phyloP scores from a whole-genome alignment of 441 rosid species.

The Lagerstroemia fauriei region DNA sequence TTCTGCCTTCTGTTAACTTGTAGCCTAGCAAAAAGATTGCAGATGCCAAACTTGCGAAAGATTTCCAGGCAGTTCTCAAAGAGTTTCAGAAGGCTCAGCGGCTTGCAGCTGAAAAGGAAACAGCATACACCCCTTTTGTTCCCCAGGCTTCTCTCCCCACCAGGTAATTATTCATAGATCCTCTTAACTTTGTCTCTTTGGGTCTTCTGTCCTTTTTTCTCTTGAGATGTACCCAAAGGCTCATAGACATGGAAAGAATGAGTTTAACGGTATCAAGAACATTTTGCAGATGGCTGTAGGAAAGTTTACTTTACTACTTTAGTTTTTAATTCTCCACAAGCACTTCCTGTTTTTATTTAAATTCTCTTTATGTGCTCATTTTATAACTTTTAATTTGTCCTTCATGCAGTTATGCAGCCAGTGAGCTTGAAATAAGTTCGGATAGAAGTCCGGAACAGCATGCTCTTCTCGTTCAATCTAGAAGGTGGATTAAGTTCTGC shows the following conservation, averaged over 20 bases:
- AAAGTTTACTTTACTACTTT: background rate
- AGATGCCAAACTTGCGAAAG: slow-evolving; percentile 81
- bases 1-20: slow-evolving; percentile 22
- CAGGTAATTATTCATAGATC: slow-evolving; percentile 43
- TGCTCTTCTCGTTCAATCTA: slow-evolving; percentile 52
- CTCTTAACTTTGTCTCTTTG: background rate
- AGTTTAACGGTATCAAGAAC: background rate
- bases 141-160: slow-evolving; percentile 52
- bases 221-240: background rate
- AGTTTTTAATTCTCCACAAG: background rate
- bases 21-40: slow-evolving; percentile 75
- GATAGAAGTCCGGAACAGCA: slow-evolving; percentile 47
- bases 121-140: slow-evolving; percentile 53
- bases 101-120: slow-evolving; percentile 78
- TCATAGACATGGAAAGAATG: background rate
- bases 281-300: background rate
- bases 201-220: background rate
- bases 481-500: slow-evolving; percentile 37
- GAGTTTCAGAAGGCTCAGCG: slow-evolving; percentile 85
- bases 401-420: slow-evolving; percentile 48
- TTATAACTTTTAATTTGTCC: background rate
- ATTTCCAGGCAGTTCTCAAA: slow-evolving; percentile 65
- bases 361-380: background rate
- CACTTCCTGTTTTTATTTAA: background rate
- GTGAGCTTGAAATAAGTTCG: slow-evolving; percentile 52